phyloP scores from a whole-genome alignment of 345 rosid genomes.

The Syzygium oleosum region DNA sequence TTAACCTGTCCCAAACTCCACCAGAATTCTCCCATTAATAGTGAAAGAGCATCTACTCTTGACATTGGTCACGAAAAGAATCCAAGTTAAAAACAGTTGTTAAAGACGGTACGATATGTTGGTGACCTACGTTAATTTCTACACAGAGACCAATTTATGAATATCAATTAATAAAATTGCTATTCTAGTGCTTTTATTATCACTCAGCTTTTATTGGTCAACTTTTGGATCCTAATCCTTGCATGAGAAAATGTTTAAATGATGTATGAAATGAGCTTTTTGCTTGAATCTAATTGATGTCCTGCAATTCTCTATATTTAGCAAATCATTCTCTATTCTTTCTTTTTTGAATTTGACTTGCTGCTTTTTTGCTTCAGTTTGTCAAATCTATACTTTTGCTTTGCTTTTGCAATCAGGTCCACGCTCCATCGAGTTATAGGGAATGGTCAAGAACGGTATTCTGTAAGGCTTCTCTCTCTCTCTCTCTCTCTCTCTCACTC shows the following conservation, averaged over 20 bases:
- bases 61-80: neutral
- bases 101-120: neutral
- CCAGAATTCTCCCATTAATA: neutral
- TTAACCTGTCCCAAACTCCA: neutral
- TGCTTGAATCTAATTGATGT: neutral
- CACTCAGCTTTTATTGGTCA: neutral
- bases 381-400: neutral
- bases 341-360: neutral
- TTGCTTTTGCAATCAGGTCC: conserved; percentile 35
- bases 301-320: neutral
- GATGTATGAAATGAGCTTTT: neutral
- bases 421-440: conserved; percentile 79
- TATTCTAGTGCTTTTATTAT: neutral
- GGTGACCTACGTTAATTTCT: neutral
- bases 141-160: neutral
- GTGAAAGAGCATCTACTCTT: neutral
- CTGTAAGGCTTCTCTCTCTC: conserved; percentile 21
- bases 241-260: neutral
- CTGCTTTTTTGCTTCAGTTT: neutral
- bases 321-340: neutral
- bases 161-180: neutral
- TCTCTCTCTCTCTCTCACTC: neutral
- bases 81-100: neutral
- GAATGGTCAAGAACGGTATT: conserved; percentile 66
- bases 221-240: neutral